Base-by-base conservation (phyloP, 2,329 filamentous ascomycete species). In the Paecilomyces fulvus region DNA sequence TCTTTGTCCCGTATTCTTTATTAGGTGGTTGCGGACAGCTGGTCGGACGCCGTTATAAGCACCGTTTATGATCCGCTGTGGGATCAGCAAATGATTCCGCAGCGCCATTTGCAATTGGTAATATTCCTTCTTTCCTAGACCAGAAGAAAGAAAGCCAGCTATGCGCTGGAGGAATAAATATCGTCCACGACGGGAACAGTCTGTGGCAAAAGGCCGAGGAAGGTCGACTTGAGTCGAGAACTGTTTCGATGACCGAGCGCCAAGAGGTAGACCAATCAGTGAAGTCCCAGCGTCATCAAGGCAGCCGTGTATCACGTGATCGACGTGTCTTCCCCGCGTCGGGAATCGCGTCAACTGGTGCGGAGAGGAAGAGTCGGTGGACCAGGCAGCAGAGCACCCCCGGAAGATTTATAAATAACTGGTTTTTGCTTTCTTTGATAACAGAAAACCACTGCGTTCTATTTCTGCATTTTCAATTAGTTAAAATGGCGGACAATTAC, bases 401-500 rank as follows among this genome's bases (percentile, higher is more conserved):
- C 20, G 11, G 33, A 55, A 49, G 8, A 21, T 49, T 21, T 28
- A 49, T 12, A 25, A 49, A 49, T 21, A 49, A 23, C 48, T 43
- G 10, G 12, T 49, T 14, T 28, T 49, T n/a, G 2, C 20, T 9
- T 49, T 28, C 5, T 28, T 31, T 17, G n/a, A 20, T 12, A 9
- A 43, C 14, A 17, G 37, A 43, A n/a, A 1, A 1, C n/a, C 5
- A 8, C n/a, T 43, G 14, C 17, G 25, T 30, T 52, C n/a, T 49
- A 3, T 28, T n/a, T 2, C 52, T 52, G 51, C 56, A 28, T 43
- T 31, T 52, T 30, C 23, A 17, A 48, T 30, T 37, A 7, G 25
- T 46, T 25, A 69, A 52, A 43, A 75, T 75, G 70, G 70, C 71
- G 30, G 73, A 75, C 6, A 67, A 72, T 9, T 65, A 65, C 50